Percentiles rank a stretch among this genome's conserved stretches.
Evolutionary conservation across 345 rosid species (phyloP).

Genomic region (Combretum micranthum): DNA sequence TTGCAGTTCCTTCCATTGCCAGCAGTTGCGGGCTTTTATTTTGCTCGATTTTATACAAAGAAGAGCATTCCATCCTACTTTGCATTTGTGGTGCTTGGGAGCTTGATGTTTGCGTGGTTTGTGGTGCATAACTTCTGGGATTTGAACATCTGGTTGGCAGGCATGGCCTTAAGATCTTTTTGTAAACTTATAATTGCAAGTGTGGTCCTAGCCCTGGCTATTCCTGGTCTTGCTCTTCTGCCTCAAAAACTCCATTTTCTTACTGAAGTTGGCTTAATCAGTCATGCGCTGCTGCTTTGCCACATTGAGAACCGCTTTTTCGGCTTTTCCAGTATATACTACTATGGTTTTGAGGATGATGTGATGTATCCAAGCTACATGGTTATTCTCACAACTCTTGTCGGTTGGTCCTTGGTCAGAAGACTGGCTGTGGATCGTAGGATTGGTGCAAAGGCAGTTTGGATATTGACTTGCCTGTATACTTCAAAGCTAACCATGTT

Average conservation of each 20-base stretch:
- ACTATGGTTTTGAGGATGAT: constrained; percentile 86
- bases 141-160: constrained; percentile 96
- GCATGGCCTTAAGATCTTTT: constrained; percentile 89
- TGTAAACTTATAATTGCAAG: constrained; percentile 83
- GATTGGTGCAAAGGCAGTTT: constrained; percentile 72
- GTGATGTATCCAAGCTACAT: constrained; percentile 99
- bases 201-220: constrained; percentile 72
- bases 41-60: constrained; percentile 89
- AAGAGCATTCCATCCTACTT: constrained; percentile 86
- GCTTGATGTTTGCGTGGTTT: constrained; percentile 91
- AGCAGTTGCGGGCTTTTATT: constrained; percentile 80
- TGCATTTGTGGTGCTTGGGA: constrained; percentile 86
- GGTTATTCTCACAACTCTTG: constrained; percentile 76
- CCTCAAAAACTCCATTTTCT: constrained; percentile 70
- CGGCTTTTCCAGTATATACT: constrained; percentile 80
- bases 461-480: constrained; percentile 91
- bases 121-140: constrained; percentile 96
- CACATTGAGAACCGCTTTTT: constrained; percentile 84
- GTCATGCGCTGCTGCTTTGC: constrained; percentile 74
- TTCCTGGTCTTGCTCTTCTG: constrained; percentile 94
- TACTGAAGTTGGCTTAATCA: constrained; percentile 70
- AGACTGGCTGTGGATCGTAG: constrained; percentile 68
- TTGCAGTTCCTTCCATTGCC: constrained; percentile 91
- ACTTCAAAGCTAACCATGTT: constrained; percentile 92
- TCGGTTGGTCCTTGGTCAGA: constrained; percentile 84